Base-by-base conservation (phyloP, 805 yeast genomes). In the Wickerhamomyces sydowiorum region DNA sequence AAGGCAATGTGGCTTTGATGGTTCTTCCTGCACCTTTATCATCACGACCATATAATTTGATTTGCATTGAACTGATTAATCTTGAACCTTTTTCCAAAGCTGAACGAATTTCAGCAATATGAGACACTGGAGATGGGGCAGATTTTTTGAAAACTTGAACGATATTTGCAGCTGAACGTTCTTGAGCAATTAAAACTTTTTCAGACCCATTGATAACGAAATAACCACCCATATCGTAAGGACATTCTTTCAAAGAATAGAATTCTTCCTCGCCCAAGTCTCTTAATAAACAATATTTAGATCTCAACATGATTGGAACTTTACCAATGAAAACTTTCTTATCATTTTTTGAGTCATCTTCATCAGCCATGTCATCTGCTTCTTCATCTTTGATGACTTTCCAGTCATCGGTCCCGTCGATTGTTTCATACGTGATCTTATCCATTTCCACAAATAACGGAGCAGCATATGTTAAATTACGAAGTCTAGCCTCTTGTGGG, bases 191-290 rank as follows among this genome's bases (percentile, higher is more conserved):
- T 58, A 93, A 73, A 43, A 93, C 99, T 65, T 93, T 93, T 64
- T 93, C 99, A 18, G 97, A 88, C 56, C 99, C 99, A 69, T 93
- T 93, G 60, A 93, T 93, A 54, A 93, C 90, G 62, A 93, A 93
- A 66, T 93, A 93, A 48, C 99, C 99, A 65, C 99, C 99, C 95
- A 93, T 95, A 74, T 93, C 99, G 66, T 87, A 93, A 25, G 99
- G 99, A 69, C 99, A 93, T 68, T 93, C 99, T 66, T 93, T 90
- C 60, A 93, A 77, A 56, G 89, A 95, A 67, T 90, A 93, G 57
- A 90, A 78, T 66, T 93, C 99, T 53, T 86, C 88, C 55, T 93
- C 98, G 8, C 87, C 80, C 52, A 93, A 75, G 47, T 86, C 96
- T 59, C 88, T 78, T 56, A 93, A 75, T 70, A 90, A 80, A 78